Base-by-base conservation (phyloP, 805 yeast genomes). In the Tetrapisispora arboricola region DNA sequence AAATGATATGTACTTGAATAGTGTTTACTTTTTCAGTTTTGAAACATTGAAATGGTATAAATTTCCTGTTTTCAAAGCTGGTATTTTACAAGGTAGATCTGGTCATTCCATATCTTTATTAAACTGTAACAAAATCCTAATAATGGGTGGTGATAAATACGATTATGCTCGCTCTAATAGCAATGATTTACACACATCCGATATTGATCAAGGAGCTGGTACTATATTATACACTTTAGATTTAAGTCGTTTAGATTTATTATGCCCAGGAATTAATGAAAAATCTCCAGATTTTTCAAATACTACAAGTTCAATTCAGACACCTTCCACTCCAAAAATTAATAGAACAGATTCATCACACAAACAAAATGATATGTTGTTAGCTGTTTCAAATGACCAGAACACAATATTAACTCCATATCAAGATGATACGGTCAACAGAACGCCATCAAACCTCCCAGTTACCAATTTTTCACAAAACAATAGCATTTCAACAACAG, bases 91-190 rank as follows among this genome's bases (percentile, higher is more conserved):
- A 34, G 77, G 92, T 12, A 75, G 96, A 51, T 84, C 90, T 46
- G 97, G 97, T 9, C 98, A 92, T 62, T 77, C 95, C 7, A 66
- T 90, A 63, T 78, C 96, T 1, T 60, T 83, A 42, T 67, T 80
- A 37, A 73, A 70, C 20, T 75, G 75, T 45, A 76, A 84, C 53
- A 84, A 80, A 61, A 55, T 90, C 27, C 57, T 88, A 11, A 75
- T 90, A 13, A 80, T 94, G 84, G 98, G 98, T 33, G 97, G 98
- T 44, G 95, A 86, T 60, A 73, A 78, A 49, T 73, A 76, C 47
- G 90, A 84, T 55, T 78, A 74, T 52, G 78, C 80, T 7, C 61
- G 64, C 34, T 56, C 65, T 21, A 68, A 68, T 20, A 71, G 68
- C 44, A 66, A 62, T 6, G 67, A 76, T 54, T 65, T 73, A 43